Percentiles rank a stretch among this genome's conserved stretches.
phyloP scores from a whole-genome alignment of 2,329 filamentous ascomycete genomes.

The Claviceps spartinae region DNA sequence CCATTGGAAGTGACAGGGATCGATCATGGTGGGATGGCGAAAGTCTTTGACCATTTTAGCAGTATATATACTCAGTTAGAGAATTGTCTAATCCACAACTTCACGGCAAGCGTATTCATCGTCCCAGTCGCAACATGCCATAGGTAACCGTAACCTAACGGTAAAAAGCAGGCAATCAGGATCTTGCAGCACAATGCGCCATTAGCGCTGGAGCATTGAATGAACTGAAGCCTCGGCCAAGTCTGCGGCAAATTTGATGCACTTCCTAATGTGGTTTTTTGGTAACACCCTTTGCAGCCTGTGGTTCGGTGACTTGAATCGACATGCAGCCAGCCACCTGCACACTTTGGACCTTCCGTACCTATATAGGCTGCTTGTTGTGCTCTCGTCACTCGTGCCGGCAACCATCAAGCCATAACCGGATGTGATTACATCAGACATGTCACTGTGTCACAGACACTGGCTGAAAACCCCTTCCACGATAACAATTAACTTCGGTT shows the following conservation, averaged over 20 bases:
- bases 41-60: constrained; percentile 25
- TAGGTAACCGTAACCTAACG: not conserved
- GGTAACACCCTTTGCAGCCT: not conserved
- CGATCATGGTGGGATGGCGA: constrained; percentile 28
- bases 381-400: too few relatives aligned
- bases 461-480: too few relatives aligned
- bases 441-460: too few relatives aligned
- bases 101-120: too few relatives aligned
- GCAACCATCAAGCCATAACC: not conserved
- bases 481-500: too few relatives aligned
- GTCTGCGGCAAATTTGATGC: not conserved
- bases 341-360: too few relatives aligned
- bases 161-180: not conserved
- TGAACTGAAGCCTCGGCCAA: not conserved
- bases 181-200: too few relatives aligned
- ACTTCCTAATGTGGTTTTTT: not conserved
- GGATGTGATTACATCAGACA: not conserved
- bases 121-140: not conserved
- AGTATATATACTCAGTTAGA: not conserved
- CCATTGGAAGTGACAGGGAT: constrained; percentile 13
- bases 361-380: too few relatives aligned
- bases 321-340: not conserved
- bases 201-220: too few relatives aligned
- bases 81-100: not conserved
- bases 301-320: not conserved